Percentiles rank a stretch among this genome's conserved stretches.
These are phyloP conservation scores for Fusarium liriodendri DNA, from an alignment of 2,329 filamentous ascomycete species.

Conservation along the genomic window DNA sequence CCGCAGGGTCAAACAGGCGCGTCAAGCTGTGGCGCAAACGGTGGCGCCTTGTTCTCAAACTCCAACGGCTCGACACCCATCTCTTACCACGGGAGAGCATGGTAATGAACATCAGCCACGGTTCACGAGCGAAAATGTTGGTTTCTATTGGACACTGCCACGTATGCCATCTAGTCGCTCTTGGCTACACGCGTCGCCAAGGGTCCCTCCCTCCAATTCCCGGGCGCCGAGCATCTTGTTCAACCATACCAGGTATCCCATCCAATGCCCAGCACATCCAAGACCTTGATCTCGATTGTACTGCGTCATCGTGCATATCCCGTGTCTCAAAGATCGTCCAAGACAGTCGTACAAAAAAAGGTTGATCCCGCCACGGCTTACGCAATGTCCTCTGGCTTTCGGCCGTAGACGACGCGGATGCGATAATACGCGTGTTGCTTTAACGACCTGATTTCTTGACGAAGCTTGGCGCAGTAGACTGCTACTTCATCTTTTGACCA, in stretches of 20 bases:
- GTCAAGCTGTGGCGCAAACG: background rate
- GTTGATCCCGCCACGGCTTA: background rate
- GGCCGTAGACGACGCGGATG: conserved; percentile 36
- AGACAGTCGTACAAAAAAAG: background rate
- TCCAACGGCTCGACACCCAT: background rate
- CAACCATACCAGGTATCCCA: background rate
- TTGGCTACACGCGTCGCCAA: background rate
- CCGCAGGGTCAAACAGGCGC: background rate
- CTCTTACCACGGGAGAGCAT: background rate
- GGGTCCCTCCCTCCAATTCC: background rate
- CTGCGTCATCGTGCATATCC: background rate
- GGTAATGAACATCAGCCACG: background rate
- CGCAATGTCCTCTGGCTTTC: conserved; percentile 7
- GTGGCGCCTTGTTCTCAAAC: background rate
- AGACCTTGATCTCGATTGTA: background rate
- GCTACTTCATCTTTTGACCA: conserved; percentile 48
- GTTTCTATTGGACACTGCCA: background rate
- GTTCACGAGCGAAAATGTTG: background rate
- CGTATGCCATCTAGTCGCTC: background rate
- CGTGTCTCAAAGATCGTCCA: background rate
- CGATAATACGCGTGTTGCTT: conserved; percentile 41
- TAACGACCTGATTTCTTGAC: conserved; percentile 39
- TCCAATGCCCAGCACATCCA: background rate
- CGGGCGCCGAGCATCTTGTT: background rate
- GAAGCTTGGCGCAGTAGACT: conserved; percentile 47